Conservation (phyloP, 192 early-diverging fungal genomes). For the Spizellomyces sp. region DNA sequence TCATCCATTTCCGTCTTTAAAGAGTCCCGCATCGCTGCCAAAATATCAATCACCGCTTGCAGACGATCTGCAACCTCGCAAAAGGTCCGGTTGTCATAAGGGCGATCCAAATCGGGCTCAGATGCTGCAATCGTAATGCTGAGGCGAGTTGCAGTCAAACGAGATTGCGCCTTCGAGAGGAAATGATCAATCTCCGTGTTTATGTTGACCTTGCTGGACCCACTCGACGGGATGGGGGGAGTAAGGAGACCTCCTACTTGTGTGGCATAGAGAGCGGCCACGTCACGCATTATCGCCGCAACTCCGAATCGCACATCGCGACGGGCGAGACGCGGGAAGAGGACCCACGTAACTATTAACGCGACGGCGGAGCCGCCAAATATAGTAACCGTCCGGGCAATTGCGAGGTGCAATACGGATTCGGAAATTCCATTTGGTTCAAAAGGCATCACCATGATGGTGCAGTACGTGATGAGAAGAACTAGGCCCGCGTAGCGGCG, state of each 20-base stretch:
- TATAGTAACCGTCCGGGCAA: neutral
- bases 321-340: neutral
- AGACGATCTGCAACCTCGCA: neutral
- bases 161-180: neutral
- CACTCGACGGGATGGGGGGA: neutral
- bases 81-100: neutral
- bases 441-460: neutral
- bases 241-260: neutral
- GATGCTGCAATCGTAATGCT: neutral
- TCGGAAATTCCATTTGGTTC: neutral
- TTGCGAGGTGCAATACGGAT: neutral
- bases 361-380: neutral
- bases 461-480: neutral
- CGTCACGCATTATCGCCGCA: neutral
- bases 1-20: neutral
- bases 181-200: neutral
- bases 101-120: neutral
- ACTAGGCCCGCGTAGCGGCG: neutral
- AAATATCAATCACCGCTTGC: neutral
- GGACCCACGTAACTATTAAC: neutral
- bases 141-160: neutral
- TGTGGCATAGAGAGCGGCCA: neutral
- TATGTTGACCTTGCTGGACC: neutral
- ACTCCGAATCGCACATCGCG: neutral
- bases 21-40: neutral